Conservation (phyloP, 169 alveolate genomes). For the Plasmodium inui region DNA sequence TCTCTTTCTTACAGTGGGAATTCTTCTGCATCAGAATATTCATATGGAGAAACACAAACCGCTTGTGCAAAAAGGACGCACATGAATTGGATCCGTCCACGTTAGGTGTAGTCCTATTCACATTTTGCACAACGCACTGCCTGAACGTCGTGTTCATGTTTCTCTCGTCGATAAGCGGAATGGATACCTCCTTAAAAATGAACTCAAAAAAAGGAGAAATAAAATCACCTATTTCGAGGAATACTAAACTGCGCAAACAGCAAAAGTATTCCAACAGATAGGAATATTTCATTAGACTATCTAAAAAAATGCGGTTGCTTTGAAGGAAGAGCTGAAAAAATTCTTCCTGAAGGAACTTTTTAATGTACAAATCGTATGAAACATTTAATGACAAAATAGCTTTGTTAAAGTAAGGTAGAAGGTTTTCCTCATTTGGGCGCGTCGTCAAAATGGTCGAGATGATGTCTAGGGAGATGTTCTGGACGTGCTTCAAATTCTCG, state of each 20-base stretch:
- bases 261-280: constrained; percentile 58
- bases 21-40: constrained; percentile 32
- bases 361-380: constrained; percentile 61
- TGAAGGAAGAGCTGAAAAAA: constrained; percentile 26
- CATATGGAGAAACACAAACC: constrained; percentile 56
- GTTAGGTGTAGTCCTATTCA: not conserved
- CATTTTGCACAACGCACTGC: constrained; percentile 46
- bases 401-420: constrained; percentile 63
- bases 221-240: constrained; percentile 70
- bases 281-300: constrained; percentile 69
- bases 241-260: constrained; percentile 74
- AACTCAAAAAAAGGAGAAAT: constrained; percentile 67
- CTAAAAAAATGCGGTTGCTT: constrained; percentile 69
- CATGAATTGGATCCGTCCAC: constrained; percentile 20
- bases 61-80: constrained; percentile 54
- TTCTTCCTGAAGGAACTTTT: constrained; percentile 64
- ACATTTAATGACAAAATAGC: constrained; percentile 47
- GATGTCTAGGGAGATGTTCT: constrained; percentile 41
- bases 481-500: constrained; percentile 18
- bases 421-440: constrained; percentile 1
- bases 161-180: constrained; percentile 68
- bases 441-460: constrained; percentile 35
- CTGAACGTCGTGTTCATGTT: constrained; percentile 58
- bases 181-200: constrained; percentile 59
- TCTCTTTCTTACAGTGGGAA: not conserved